phyloP scores from a whole-genome alignment of 148 eudicot species.

The Amaranthus palmeri region DNA sequence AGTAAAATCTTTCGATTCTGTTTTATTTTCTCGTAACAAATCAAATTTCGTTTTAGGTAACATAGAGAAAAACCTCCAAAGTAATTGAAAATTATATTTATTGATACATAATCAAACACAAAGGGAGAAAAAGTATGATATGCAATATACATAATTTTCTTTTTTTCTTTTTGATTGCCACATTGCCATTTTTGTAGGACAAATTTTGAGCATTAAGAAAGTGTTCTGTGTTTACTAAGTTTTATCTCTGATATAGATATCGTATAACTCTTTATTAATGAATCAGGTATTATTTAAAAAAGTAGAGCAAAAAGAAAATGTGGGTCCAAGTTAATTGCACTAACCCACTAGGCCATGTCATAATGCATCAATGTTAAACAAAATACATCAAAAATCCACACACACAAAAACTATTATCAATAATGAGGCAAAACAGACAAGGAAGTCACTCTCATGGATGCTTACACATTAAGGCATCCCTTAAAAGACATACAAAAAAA shows the following conservation, averaged over 20 bases:
- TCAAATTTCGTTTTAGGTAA: background rate
- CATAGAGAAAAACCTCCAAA: background rate
- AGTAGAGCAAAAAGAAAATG: conserved; percentile 2
- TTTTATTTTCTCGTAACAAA: background rate
- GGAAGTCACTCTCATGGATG: conserved; percentile 8
- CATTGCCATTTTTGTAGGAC: background rate
- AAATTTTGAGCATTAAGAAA: no score
- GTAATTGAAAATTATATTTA: background rate
- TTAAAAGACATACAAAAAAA: conserved; percentile 2
- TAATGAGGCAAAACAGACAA: background rate
- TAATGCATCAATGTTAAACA: conserved; percentile 15
- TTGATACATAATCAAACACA: background rate
- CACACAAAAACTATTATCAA: background rate
- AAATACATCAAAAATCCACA: background rate
- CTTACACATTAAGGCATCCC: background rate
- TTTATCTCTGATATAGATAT: no score
- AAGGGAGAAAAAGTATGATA: background rate
- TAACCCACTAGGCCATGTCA: conserved; percentile 19
- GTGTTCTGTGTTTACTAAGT: no score
- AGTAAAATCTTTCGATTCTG: background rate
- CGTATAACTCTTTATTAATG: no score
- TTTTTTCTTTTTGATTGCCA: background rate
- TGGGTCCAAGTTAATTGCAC: conserved; percentile 6
- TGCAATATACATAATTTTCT: background rate
- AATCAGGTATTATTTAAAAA: no score